Percentiles rank a stretch among this genome's conserved stretches.
These are phyloP conservation scores for Kregervanrija fluxuum DNA, from an alignment of 805 yeast genomes.

Conservation along the genomic window DNA sequence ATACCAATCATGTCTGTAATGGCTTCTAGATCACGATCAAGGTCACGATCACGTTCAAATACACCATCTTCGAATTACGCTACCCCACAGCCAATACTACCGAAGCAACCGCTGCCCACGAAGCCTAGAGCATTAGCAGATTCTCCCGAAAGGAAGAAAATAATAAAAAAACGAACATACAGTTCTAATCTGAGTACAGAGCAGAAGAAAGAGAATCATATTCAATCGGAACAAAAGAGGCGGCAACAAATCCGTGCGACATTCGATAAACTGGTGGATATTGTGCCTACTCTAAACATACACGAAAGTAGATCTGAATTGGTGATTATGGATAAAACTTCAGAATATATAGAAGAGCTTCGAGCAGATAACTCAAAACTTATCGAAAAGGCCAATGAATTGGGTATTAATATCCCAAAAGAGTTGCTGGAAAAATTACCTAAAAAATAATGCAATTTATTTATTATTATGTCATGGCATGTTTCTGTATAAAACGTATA, in stretches of 20 bases:
- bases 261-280: slow-evolving; percentile 64
- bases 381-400: slow-evolving; percentile 32
- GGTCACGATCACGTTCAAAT: too few relatives aligned
- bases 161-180: not conserved
- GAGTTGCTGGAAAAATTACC: slow-evolving; percentile 17
- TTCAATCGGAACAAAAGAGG: slow-evolving; percentile 68
- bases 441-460: slow-evolving; percentile 8
- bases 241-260: slow-evolving; percentile 79
- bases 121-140: too few relatives aligned
- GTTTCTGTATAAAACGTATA: too few relatives aligned
- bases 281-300: slow-evolving; percentile 68
- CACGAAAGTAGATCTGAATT: slow-evolving; percentile 77
- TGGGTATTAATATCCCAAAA: slow-evolving; percentile 33
- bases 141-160: too few relatives aligned
- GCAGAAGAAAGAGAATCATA: slow-evolving; percentile 30
- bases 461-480: too few relatives aligned
- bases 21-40: too few relatives aligned
- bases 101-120: too few relatives aligned
- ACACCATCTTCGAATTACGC: too few relatives aligned
- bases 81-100: too few relatives aligned
- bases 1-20: too few relatives aligned
- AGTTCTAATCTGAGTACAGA: slow-evolving; percentile 18
- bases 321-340: slow-evolving; percentile 54
- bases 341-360: slow-evolving; percentile 44
- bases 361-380: slow-evolving; percentile 43